These are phyloP conservation scores for Sporisorium iseilematis-ciliati DNA, from an alignment of 1,284 basidiomycete genomes.

Conservation along the genomic window DNA sequence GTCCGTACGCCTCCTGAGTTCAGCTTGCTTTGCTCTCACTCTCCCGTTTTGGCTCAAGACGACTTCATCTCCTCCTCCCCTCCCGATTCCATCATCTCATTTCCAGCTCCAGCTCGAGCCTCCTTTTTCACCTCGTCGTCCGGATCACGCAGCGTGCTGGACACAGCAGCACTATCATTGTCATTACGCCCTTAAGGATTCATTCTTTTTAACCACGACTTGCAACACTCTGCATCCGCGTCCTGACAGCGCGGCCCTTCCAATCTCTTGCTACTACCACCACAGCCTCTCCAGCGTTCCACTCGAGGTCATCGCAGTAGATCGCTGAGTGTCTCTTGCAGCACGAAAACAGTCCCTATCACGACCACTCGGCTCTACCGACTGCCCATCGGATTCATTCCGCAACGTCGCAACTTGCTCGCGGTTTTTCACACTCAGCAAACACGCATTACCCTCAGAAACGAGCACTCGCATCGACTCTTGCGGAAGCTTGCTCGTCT, in stretches of 20 bases:
- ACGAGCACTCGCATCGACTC: no score
- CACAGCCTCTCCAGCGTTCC: no score
- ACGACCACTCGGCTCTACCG: no score
- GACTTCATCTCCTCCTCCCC: not conserved
- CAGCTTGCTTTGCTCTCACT: not conserved
- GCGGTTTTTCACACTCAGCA: no score
- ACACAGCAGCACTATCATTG: not conserved
- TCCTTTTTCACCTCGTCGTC: not conserved
- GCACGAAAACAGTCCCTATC: no score
- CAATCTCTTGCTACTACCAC: not conserved
- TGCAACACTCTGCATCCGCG: not conserved
- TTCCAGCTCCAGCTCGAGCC: slow-evolving; percentile 2
- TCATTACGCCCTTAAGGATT: not conserved
- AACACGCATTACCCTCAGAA: no score
- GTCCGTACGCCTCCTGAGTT: slow-evolving; percentile 1
- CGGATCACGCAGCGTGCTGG: slow-evolving; percentile 3
- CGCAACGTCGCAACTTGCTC: no score
- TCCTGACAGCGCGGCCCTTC: not conserved
- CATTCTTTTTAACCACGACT: not conserved
- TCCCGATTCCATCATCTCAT: slow-evolving; percentile 6
- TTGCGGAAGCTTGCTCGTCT: no score
- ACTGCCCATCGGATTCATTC: no score
- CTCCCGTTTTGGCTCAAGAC: not conserved
- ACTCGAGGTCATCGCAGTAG: no score
- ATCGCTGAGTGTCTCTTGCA: no score